phyloP scores from a whole-genome alignment of 768 basidiomycete genomes.

The Sarcomyxa edulis region DNA sequence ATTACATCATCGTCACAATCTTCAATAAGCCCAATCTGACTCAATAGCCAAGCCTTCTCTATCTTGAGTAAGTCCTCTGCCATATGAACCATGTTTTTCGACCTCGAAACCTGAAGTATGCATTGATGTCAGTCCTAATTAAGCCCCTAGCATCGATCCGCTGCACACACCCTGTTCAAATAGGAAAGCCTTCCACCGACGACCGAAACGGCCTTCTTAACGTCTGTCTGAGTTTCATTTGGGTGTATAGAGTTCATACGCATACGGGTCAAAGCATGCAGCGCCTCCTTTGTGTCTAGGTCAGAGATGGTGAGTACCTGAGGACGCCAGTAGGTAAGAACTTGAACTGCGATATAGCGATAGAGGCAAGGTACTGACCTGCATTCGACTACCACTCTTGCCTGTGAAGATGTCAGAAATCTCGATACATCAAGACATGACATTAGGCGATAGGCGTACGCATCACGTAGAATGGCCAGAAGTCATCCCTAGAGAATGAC shows the following conservation, averaged over 20 bases:
- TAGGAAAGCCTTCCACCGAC: constrained; percentile 81
- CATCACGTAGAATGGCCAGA: constrained; percentile 72
- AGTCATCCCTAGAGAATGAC: constrained; percentile 62
- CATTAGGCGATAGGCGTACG: constrained; percentile 32
- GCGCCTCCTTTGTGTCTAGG: constrained; percentile 52
- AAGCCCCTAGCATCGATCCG: not conserved
- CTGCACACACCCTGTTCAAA: constrained; percentile 49
- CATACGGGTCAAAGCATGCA: constrained; percentile 50
- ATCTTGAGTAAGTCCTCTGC: constrained; percentile 62
- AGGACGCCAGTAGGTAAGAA: constrained; percentile 2
- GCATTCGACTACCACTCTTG: constrained; percentile 71
- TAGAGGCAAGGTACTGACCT: constrained; percentile 31
- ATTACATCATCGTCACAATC: constrained; percentile 85
- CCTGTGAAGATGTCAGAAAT: constrained; percentile 33
- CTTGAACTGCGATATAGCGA: not conserved
- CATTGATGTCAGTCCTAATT: not conserved
- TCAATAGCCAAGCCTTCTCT: constrained; percentile 78
- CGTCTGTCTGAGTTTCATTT: constrained; percentile 23
- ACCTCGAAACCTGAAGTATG: constrained; percentile 40
- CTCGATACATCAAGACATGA: constrained; percentile 2
- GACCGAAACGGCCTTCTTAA: constrained; percentile 46
- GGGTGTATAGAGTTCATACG: constrained; percentile 34
- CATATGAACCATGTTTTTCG: constrained; percentile 55
- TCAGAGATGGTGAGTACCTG: constrained; percentile 72
- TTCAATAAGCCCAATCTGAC: constrained; percentile 72